A percentile compares a stretch with the other conserved stretches of the same genome.
phyloP scores from a whole-genome alignment of 202 grass and related monocot genomes.

The Zoysia matrella region DNA sequence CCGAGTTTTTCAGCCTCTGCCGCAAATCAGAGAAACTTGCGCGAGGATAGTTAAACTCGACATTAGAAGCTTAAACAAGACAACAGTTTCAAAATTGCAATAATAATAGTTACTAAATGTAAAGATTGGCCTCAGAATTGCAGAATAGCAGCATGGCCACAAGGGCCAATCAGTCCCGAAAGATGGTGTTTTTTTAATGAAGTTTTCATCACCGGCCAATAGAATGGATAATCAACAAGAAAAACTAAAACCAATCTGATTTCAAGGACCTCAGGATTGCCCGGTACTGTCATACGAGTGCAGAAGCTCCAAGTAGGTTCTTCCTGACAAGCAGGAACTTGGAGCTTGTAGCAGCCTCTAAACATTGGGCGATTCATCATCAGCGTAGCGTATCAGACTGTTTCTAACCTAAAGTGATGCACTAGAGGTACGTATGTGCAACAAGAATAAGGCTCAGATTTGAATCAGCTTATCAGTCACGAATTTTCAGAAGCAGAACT shows the following conservation, averaged over 20 bases:
- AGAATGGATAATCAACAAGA: rapidly evolving
- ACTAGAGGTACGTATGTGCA: too few relatives aligned
- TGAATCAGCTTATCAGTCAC: constrained; percentile 70
- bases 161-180: constrained; percentile 45
- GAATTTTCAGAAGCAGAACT: constrained; percentile 98
- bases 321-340: constrained; percentile 57
- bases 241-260: too few relatives aligned
- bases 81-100: not conserved
- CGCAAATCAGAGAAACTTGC: constrained; percentile 35
- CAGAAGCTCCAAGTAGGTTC: constrained; percentile 68
- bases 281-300: constrained; percentile 45
- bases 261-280: constrained; percentile 33
- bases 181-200: constrained; percentile 39
- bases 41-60: constrained; percentile 77
- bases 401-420: too few relatives aligned
- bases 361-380: constrained; percentile 47
- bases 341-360: constrained; percentile 42
- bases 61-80: rapidly evolving
- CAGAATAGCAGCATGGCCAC: constrained; percentile 34
- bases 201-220: constrained; percentile 43
- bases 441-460: constrained; percentile 49
- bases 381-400: not conserved
- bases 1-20: constrained; percentile 68
- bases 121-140: constrained; percentile 39
- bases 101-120: not conserved